Conservation (phyloP, 2,329 filamentous ascomycete species). For the Botrytis fabae region DNA sequence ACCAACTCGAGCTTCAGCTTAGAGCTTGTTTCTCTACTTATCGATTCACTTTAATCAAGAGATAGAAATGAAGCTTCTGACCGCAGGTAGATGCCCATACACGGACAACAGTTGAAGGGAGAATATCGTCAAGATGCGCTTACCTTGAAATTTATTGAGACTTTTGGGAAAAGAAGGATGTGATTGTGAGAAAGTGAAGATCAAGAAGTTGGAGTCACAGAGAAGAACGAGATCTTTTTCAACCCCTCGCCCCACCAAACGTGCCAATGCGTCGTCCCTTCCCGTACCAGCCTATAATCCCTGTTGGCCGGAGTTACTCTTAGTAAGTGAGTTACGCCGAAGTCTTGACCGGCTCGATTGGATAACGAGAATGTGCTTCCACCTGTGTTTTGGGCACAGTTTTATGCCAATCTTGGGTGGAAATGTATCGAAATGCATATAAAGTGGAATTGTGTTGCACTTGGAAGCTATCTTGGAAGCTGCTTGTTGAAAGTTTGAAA, state of each 20-base stretch:
- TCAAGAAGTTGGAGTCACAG: slow-evolving; percentile 20
- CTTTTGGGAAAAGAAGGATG: neutral
- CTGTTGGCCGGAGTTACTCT: slow-evolving; percentile 13
- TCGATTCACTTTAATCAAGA: slow-evolving; percentile 8
- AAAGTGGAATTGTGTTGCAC: slow-evolving; percentile 1
- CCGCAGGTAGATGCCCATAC: neutral
- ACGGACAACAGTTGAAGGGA: neutral
- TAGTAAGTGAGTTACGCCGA: slow-evolving; percentile 15
- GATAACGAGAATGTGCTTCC: neutral
- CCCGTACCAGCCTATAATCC: slow-evolving; percentile 21
- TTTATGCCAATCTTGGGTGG: neutral
- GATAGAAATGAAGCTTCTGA: neutral
- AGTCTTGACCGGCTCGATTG: slow-evolving; percentile 5
- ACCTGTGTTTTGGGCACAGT: neutral
- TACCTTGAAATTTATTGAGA: slow-evolving; percentile 11
- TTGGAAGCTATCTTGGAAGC: neutral
- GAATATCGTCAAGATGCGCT: neutral
- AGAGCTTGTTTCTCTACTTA: neutral
- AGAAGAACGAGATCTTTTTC: slow-evolving; percentile 22
- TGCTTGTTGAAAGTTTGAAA: slow-evolving; percentile 7
- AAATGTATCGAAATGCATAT: neutral
- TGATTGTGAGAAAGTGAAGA: slow-evolving; percentile 9
- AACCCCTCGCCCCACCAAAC: slow-evolving; percentile 25
- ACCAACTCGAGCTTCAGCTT: slow-evolving; percentile 28
- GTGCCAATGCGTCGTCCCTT: slow-evolving; percentile 20